Evolutionary conservation across 495 filamentous ascomycete genomes (phyloP).

Genomic region (Aspergillus affinis): DNA sequence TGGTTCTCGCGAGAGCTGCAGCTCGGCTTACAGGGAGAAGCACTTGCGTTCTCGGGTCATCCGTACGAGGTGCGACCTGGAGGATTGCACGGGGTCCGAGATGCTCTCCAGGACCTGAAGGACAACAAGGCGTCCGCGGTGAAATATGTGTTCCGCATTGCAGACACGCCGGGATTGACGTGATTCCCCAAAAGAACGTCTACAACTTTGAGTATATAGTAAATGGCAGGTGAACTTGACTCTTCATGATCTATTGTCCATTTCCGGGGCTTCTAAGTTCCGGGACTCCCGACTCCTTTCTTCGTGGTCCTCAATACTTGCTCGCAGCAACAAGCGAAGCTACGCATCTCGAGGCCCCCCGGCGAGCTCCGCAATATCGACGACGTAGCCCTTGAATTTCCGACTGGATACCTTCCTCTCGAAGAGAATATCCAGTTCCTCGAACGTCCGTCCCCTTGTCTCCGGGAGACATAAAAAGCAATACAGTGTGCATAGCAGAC

Average conservation of each 20-base stretch:
- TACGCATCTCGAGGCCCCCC: conserved; percentile 8
- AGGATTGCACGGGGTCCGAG: conserved; percentile 59
- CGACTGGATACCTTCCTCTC: conserved; percentile 48
- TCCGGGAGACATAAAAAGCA: conserved; percentile 61
- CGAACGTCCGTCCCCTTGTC: conserved; percentile 59
- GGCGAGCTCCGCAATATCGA: conserved; percentile 19
- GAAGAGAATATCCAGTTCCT: conserved; percentile 55
- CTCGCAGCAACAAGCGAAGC: background rate
- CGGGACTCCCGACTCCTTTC: too few species aligned
- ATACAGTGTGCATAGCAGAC: conserved; percentile 37
- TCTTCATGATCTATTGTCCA: too few species aligned
- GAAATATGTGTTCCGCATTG: conserved; percentile 70
- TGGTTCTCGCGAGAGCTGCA: conserved; percentile 52
- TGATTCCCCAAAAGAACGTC: too few species aligned
- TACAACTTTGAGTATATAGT: too few species aligned
- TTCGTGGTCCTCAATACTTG: too few species aligned
- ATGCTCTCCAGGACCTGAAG: conserved; percentile 55
- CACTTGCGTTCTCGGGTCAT: conserved; percentile 51
- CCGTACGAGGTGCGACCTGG: conserved; percentile 59
- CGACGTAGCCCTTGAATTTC: conserved; percentile 24
- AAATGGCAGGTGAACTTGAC: too few species aligned
- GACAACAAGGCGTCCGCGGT: conserved; percentile 62
- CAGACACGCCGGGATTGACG: conserved; percentile 50
- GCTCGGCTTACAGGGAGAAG: conserved; percentile 46
- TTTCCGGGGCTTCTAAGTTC: too few species aligned